These are phyloP conservation scores for Tetrahymena malaccensis DNA, from an alignment of 73 alveolate genomes.

Conservation along the genomic window DNA sequence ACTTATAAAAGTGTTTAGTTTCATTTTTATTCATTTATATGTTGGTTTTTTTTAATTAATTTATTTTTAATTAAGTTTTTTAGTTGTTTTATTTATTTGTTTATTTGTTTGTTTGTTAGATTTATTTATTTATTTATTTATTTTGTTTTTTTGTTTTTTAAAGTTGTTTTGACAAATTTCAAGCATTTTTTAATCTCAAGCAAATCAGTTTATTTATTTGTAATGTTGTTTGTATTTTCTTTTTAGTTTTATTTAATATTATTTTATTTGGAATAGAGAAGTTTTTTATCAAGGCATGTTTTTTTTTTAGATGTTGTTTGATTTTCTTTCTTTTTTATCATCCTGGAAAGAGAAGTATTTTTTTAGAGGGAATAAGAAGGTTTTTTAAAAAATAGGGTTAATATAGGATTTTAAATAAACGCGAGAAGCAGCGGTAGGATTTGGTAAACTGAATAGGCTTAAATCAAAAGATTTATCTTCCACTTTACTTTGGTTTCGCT, in stretches of 20 bases:
- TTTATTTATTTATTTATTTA: background rate
- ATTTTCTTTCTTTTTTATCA: background rate
- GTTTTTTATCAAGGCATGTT: background rate
- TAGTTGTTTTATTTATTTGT: no score
- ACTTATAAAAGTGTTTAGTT: no score
- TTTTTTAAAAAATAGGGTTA: background rate
- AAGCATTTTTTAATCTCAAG: background rate
- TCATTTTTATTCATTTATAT: no score
- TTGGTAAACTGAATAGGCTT: background rate
- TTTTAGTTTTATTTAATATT: background rate
- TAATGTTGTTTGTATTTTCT: background rate
- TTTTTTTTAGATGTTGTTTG: background rate
- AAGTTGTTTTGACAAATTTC: background rate
- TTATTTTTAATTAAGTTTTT: no score
- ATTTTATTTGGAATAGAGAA: background rate
- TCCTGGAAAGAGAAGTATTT: background rate
- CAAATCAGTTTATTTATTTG: background rate
- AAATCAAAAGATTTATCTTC: background rate
- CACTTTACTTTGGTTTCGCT: background rate
- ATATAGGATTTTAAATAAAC: background rate
- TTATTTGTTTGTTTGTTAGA: no score
- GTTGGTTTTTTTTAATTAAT: no score
- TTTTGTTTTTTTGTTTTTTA: background rate
- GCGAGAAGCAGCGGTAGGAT: background rate
- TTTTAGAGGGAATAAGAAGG: background rate